These are phyloP conservation scores for Hanseniaspora nectarophila DNA, from an alignment of 805 yeast species.

Conservation along the genomic window DNA sequence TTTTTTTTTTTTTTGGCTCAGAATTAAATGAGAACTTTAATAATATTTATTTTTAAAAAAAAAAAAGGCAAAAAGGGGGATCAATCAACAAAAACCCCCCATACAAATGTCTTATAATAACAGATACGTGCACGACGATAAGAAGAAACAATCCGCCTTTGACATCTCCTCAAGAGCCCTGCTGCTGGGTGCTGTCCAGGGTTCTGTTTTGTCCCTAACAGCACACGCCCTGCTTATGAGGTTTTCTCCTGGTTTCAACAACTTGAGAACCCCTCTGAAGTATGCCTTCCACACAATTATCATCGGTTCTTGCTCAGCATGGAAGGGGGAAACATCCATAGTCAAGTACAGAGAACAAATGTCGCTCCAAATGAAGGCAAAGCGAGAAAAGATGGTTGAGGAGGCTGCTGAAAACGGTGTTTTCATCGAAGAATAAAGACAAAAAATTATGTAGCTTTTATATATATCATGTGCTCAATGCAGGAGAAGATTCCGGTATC, in stretches of 20 bases:
- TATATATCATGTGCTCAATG: neutral
- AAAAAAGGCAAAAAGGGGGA: too few species aligned
- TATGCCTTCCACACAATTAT: slow-evolving; percentile 34
- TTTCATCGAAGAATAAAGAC: slow-evolving; percentile 30
- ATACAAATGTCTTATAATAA: neutral
- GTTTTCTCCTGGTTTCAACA: slow-evolving; percentile 29
- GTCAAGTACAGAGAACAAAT: slow-evolving; percentile 28
- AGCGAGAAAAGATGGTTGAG: slow-evolving; percentile 30
- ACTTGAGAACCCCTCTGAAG: slow-evolving; percentile 32
- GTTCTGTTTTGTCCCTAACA: slow-evolving; percentile 30
- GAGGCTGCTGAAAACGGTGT: slow-evolving; percentile 38
- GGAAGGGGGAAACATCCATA: slow-evolving; percentile 34
- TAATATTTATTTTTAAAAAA: too few species aligned
- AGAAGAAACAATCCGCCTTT: slow-evolving; percentile 3
- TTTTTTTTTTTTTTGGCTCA: too few species aligned
- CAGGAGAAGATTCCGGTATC: neutral
- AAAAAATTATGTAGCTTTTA: too few species aligned
- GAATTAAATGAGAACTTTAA: too few species aligned
- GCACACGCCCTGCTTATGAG: slow-evolving; percentile 28
- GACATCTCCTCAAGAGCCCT: slow-evolving; percentile 30
- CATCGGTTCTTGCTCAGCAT: slow-evolving; percentile 33
- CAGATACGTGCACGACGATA: slow-evolving; percentile 7
- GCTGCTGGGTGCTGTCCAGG: slow-evolving; percentile 34
- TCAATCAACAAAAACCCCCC: too few species aligned
- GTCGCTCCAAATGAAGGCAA: slow-evolving; percentile 27